Conservation (phyloP, 768 basidiomycete species). For the Obba rivulosa region DNA sequence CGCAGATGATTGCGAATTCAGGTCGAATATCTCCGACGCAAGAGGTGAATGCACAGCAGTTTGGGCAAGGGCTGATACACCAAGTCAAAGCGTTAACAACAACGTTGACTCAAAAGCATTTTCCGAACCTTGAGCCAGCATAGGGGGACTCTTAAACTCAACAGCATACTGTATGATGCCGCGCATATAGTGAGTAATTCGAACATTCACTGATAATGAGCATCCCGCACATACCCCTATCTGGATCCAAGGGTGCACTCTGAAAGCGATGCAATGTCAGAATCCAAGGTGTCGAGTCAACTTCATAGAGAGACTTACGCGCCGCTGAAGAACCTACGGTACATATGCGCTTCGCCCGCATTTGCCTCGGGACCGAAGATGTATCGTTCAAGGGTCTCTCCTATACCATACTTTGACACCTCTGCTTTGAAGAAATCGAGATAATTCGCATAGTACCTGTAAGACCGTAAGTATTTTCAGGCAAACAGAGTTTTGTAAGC, state of each 20-base stretch:
- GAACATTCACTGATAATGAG: neutral
- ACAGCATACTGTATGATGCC: conserved; percentile 36
- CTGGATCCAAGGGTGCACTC: conserved; percentile 53
- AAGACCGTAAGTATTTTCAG: too few species aligned
- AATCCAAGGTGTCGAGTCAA: too few species aligned
- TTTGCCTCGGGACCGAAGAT: conserved; percentile 36
- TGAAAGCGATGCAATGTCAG: conserved; percentile 15
- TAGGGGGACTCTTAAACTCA: conserved; percentile 46
- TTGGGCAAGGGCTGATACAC: conserved; percentile 51
- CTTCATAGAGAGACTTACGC: conserved; percentile 23
- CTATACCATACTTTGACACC: conserved; percentile 32
- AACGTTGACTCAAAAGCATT: neutral
- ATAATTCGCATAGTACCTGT: conserved; percentile 26
- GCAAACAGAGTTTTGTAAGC: conserved; percentile 15
- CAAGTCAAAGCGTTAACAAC: too few species aligned
- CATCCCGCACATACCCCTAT: conserved; percentile 39
- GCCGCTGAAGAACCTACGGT: conserved; percentile 29
- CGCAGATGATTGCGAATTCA: conserved; percentile 5
- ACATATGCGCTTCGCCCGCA: conserved; percentile 26
- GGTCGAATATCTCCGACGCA: conserved; percentile 28
- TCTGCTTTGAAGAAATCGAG: conserved; percentile 32
- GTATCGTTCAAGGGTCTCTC: conserved; percentile 41
- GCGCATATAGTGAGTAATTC: too few species aligned
- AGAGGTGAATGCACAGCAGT: conserved; percentile 36
- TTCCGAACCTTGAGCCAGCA: conserved; percentile 44